Conservation (phyloP, 73 alveolate species). For the Blepharisma stoltei region DNA sequence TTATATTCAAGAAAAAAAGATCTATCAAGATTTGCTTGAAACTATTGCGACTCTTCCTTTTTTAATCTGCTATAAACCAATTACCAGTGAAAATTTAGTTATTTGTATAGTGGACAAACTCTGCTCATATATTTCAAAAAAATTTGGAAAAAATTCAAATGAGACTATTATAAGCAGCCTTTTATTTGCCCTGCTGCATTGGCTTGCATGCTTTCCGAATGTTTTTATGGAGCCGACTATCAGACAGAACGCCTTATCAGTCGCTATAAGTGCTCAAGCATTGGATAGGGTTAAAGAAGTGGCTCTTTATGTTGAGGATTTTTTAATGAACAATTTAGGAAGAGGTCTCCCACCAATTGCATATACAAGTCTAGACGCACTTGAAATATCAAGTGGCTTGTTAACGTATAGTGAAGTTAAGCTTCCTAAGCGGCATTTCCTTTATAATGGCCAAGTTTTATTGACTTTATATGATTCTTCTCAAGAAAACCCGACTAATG, state of each 20-base stretch:
- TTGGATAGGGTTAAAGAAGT: not conserved
- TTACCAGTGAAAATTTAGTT: not conserved
- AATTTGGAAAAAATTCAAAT: not conserved
- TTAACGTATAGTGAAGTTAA: not conserved
- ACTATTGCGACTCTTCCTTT: conserved; percentile 16
- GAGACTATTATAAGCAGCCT: not conserved
- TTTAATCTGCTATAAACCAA: not conserved
- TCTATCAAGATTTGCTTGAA: not conserved
- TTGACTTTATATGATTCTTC: not conserved
- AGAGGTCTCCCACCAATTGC: not conserved
- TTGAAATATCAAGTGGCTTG: conserved; percentile 19
- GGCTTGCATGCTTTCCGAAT: not conserved
- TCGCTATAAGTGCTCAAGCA: not conserved
- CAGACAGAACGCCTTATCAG: not conserved
- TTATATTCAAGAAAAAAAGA: not conserved
- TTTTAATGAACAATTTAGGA: not conserved
- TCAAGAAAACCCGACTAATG: not conserved
- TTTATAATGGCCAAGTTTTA: not conserved
- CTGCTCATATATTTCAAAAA: not conserved
- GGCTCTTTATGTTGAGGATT: not conserved
- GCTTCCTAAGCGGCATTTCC: not conserved
- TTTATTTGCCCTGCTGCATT: not conserved
- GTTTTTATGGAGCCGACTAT: not conserved
- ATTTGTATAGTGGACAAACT: not conserved
- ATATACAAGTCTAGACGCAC: not conserved